Percentiles rank a stretch among this genome's conserved stretches.
Evolutionary conservation across 192 early-diverging fungal species (phyloP).

Genomic region (Jimgerdemannia lactiflua): DNA sequence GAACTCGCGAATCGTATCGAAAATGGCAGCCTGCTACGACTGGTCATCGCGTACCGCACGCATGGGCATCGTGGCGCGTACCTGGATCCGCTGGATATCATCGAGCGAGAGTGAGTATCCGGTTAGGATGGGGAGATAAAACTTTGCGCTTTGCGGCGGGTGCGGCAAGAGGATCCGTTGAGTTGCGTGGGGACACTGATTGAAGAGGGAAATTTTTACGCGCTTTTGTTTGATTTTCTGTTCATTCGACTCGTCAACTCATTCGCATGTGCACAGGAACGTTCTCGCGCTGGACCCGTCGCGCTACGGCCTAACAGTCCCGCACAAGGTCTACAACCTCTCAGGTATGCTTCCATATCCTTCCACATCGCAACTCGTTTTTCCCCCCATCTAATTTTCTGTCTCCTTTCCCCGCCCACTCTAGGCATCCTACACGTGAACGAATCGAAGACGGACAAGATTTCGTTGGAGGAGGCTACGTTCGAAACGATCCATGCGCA

Average conservation of each 20-base stretch:
- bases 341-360: conserved; percentile 34
- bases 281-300: conserved; percentile 77
- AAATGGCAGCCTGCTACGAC: conserved; percentile 80
- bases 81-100: conserved; percentile 84
- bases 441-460: conserved; percentile 40
- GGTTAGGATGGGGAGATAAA: too few relatives aligned
- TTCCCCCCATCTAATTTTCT: not conserved
- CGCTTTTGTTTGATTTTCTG: too few relatives aligned
- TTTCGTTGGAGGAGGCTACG: conserved; percentile 50
- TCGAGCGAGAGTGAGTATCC: conserved; percentile 57
- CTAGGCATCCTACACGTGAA: conserved; percentile 71
- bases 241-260: too few relatives aligned
- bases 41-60: conserved; percentile 77
- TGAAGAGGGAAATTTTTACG: not conserved
- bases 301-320: conserved; percentile 75
- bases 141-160: too few relatives aligned
- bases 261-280: conserved; percentile 15
- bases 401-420: not conserved
- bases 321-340: conserved; percentile 55
- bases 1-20: conserved; percentile 83
- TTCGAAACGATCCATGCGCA: conserved; percentile 69
- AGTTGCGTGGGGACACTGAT: not conserved
- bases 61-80: conserved; percentile 82
- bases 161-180: too few relatives aligned
- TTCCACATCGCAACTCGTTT: not conserved